Base-by-base conservation (phyloP, 2,329 filamentous ascomycete species). In the Colletotrichum sp. region DNA sequence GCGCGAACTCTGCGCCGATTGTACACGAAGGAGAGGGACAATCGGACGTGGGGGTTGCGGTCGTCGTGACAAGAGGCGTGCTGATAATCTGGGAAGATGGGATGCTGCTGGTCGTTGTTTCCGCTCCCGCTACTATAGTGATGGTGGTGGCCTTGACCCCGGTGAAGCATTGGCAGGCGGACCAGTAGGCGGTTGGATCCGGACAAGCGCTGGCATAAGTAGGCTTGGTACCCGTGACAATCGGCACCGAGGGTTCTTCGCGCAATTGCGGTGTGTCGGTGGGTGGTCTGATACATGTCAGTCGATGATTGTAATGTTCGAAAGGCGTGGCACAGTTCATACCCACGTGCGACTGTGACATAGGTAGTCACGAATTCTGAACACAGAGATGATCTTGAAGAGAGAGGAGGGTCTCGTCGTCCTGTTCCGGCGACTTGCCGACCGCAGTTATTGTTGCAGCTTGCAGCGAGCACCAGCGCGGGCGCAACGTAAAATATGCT, bases 161-260 rank as follows among this genome's bases (percentile, higher is more conserved):
- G 7, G 28, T 28, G 71, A 79, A 79, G 68, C 78, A 79, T 69
- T 79, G 77, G 57, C 78, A 79, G 6, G 78, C 78, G 18, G 67
- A 74, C 75, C 78, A 79, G 68, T 79, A 79, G 8, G 65, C 68
- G 5, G 55, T 69, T 8, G 63, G 32, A 36, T 78, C 72, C 9
- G 70, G 10, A 44, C 78, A 79, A 49, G 62, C 62, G 57, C 70
- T 76, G 68, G 78, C 78, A 32, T 78, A 79, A 8, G 65, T 67
- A 9, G 78, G 78, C 57, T 65, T 68, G 15, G 36, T 68, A 24
- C 57, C 73, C 9, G 73, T 68, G 12, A 72, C 32, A 16, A 55
- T 32, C 5, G 68, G 67, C 2, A 67, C 34, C 9, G 59, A 30
- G 26, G 36, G 12, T 15, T 36, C 66, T 24, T 55, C 39, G 4